phyloP scores from a whole-genome alignment of 345 rosid species.

The Heritiera littoralis region DNA sequence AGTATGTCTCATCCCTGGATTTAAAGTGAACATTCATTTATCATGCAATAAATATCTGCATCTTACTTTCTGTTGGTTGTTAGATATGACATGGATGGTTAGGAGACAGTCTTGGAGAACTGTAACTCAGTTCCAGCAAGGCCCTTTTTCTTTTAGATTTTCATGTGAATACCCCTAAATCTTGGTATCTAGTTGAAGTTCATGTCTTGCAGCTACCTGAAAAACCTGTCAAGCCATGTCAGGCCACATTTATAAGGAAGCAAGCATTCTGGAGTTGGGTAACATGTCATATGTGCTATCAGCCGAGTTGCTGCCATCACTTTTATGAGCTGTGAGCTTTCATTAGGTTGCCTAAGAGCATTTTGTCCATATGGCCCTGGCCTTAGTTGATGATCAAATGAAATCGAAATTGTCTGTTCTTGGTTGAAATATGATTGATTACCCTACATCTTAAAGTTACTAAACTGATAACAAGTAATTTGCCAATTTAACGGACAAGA shows the following conservation, averaged over 20 bases:
- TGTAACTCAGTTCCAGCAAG: neutral
- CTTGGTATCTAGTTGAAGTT: neutral
- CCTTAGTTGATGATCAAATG: no score
- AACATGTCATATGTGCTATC: neutral
- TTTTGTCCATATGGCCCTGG: no score
- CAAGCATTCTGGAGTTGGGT: neutral
- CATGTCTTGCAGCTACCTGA: no score
- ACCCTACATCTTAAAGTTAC: no score
- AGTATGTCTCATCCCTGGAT: no score
- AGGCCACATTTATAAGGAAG: neutral
- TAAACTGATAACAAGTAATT: no score
- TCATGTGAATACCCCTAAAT: neutral
- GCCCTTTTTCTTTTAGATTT: neutral
- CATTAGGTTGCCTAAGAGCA: neutral
- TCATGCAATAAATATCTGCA: no score
- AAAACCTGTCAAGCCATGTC: neutral
- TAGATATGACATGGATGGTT: neutral
- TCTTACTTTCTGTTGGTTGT: no score
- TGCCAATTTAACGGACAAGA: no score
- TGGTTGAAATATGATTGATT: no score
- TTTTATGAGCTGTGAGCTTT: neutral
- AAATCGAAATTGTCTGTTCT: no score
- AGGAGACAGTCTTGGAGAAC: neutral
- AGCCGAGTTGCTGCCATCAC: neutral
- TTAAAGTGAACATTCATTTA: no score